Percentiles rank a stretch among this genome's conserved stretches.
Evolutionary conservation across 2,329 filamentous ascomycete genomes (phyloP).

Genomic region (Arthrobotrys entomopaga): DNA sequence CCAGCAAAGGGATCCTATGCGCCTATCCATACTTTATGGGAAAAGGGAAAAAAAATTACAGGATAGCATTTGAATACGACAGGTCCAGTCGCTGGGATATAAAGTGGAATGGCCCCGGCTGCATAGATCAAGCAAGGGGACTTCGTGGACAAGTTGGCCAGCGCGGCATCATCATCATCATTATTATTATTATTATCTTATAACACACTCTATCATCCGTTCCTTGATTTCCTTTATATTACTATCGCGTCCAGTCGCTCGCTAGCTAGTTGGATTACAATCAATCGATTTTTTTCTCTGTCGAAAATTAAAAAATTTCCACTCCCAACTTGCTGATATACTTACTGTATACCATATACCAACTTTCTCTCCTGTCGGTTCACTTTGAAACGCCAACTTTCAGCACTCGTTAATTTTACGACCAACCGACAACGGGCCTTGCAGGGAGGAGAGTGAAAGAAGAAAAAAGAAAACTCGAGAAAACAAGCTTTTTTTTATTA

Average conservation of each 20-base stretch:
- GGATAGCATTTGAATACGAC: not conserved
- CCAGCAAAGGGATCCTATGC: constrained; percentile 24
- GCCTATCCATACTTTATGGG: constrained; percentile 45
- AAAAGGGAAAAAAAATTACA: not conserved
- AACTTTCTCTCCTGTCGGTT: too few relatives aligned
- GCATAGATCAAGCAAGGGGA: not conserved
- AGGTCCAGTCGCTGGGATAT: constrained; percentile 10
- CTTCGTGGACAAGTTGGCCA: not conserved
- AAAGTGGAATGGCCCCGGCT: constrained; percentile 12
- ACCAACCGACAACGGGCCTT: not conserved
- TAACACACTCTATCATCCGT: too few relatives aligned
- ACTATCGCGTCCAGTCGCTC: too few relatives aligned
- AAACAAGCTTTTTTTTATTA: not conserved
- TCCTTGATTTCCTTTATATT: too few relatives aligned
- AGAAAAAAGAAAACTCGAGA: not conserved
- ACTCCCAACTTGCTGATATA: too few relatives aligned
- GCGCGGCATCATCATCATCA: too few relatives aligned
- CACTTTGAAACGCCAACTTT: not conserved
- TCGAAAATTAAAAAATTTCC: too few relatives aligned
- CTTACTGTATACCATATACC: too few relatives aligned
- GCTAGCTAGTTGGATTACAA: too few relatives aligned
- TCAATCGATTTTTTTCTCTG: too few relatives aligned
- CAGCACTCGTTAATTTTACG: too few relatives aligned
- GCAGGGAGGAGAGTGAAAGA: not conserved
- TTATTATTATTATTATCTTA: too few relatives aligned